phyloP scores from a whole-genome alignment of 768 basidiomycete genomes.

The Trametes maxima region DNA sequence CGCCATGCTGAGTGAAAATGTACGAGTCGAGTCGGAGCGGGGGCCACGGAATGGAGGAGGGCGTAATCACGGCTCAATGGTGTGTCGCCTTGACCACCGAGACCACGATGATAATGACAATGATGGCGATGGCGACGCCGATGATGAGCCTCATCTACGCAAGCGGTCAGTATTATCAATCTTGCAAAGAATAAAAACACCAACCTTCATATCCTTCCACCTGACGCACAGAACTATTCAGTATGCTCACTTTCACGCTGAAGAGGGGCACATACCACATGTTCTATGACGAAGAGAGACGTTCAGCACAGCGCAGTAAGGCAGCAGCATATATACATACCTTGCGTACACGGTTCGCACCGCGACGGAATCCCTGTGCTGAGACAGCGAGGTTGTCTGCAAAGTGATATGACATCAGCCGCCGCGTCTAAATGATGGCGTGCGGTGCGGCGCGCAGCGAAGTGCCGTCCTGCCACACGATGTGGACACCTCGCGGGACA shows the following conservation, averaged over 20 bases:
- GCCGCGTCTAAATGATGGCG: constrained; percentile 1
- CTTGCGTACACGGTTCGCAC: constrained; percentile 97
- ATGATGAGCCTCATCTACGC: constrained; percentile 95
- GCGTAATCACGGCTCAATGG: constrained; percentile 24
- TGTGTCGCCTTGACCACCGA: constrained; percentile 86
- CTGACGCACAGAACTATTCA: constrained; percentile 37
- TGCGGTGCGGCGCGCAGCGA: constrained; percentile 1
- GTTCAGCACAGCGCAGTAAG: background rate
- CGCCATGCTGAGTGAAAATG: constrained; percentile 20
- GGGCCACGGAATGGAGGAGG: constrained; percentile 13
- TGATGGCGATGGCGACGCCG: constrained; percentile 82
- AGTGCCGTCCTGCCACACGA: background rate
- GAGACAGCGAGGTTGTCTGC: constrained; percentile 95
- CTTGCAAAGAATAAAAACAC: constrained; percentile 22
- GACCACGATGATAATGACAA: constrained; percentile 95
- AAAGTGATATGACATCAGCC: constrained; percentile 3
- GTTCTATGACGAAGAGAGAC: constrained; percentile 50
- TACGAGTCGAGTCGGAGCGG: constrained; percentile 21
- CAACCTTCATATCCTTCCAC: constrained; percentile 97
- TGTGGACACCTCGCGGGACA: constrained; percentile 16
- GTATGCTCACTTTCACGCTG: background rate
- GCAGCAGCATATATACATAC: constrained; percentile 45
- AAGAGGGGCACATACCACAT: constrained; percentile 66
- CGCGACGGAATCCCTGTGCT: constrained; percentile 97
- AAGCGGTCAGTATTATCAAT: constrained; percentile 4